Base-by-base conservation (phyloP, 2,329 filamentous ascomycete genomes). In the Sporothrix humicola region DNA sequence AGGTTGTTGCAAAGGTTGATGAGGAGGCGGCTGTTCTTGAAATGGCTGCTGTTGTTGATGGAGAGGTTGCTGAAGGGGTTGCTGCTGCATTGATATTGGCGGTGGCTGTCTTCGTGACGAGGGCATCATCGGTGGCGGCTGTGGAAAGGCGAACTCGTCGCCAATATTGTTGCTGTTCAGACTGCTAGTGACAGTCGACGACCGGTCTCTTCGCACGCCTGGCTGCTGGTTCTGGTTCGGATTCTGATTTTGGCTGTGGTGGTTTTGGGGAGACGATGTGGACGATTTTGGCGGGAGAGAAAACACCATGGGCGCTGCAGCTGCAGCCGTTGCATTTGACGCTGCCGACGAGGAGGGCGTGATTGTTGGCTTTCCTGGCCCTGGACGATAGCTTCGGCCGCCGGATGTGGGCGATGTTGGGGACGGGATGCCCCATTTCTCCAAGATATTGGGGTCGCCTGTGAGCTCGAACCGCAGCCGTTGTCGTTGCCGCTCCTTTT, bases 381-480 rank as follows among this genome's bases (percentile, higher is more conserved):
- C 66, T 37, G 66, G 66, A 44, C 66, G 66, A 26, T 69, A 69
- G 48, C 66, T 69, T 37, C 20, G 61, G 26, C 66, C 26, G 10
- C 52, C 66, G 7, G 68, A 15, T 10, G 52, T 10, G 20, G 68
- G 46, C 1, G 48, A 37, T 42, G 48, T 54, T 10, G 31, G 31
- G 9, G 48, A 52, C 23, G 26, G 66, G 0, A 23, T 42, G 31
- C 31, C 46, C 15, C n/a, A 48, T 44, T 31, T 58, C 58, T n/a
- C 44, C 52, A 77, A 26, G n/a, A 76, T 73, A 17, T 76, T 66
- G 3, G 46, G 44, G 44, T 77, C 76, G 42, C 74, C 76, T 15
- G 65, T 66, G n/a, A 77, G 73, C 73, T 75, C 71, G 20, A 69
- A 46, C 15, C 76, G 74, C 61, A 77, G 71, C 31, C 48, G 52